These are phyloP conservation scores for Podaxis sp. DNA, from an alignment of 768 basidiomycete genomes.

Conservation along the genomic window DNA sequence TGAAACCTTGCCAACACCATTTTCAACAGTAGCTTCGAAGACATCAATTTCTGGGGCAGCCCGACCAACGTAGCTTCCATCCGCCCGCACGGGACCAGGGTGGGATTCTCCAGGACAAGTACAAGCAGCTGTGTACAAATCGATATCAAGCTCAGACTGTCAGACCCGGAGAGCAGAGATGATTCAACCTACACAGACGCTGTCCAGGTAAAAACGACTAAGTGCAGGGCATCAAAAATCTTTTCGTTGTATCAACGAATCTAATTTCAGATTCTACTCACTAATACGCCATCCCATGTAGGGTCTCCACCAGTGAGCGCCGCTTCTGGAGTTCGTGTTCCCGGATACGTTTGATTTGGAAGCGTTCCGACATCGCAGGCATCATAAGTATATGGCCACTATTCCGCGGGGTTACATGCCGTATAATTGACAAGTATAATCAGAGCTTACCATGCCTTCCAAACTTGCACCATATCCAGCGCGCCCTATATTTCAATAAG, in stretches of 20 bases:
- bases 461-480: constrained; percentile 74
- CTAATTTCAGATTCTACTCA: constrained; percentile 19
- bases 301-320: constrained; percentile 46
- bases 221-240: background rate
- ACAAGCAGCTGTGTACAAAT: constrained; percentile 30
- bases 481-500: constrained; percentile 39
- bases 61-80: constrained; percentile 63
- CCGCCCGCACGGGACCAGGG: constrained; percentile 37
- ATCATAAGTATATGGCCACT: constrained; percentile 75
- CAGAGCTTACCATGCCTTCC: constrained; percentile 59
- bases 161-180: background rate
- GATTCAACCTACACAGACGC: constrained; percentile 31
- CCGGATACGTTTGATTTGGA: constrained; percentile 75
- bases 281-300: constrained; percentile 38
- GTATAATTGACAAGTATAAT: background rate
- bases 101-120: constrained; percentile 45
- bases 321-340: constrained; percentile 46
- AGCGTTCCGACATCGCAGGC: constrained; percentile 82
- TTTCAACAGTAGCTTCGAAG: constrained; percentile 52
- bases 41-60: constrained; percentile 73
- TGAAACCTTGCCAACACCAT: constrained; percentile 40
- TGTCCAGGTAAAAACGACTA: constrained; percentile 74
- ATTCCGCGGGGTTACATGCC: background rate
- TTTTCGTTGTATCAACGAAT: background rate
- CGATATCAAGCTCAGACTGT: background rate